Evolutionary conservation across 2,329 filamentous ascomycete genomes (phyloP).

Genomic region (Fusarium nelsonii): DNA sequence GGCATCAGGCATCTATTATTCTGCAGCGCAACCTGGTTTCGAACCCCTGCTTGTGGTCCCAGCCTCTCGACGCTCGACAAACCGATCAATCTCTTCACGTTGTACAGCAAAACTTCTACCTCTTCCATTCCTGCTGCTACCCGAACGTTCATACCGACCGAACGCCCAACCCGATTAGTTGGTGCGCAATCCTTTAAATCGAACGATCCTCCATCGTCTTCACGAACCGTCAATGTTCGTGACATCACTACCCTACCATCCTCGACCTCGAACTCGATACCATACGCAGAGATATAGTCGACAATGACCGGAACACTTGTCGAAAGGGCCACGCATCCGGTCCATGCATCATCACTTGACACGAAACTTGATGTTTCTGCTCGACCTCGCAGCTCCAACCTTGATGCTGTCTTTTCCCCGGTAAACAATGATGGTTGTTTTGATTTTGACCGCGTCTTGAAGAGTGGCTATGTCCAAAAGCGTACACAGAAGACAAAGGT

Average conservation of each 20-base stretch:
- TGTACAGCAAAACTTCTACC: slow-evolving; percentile 24
- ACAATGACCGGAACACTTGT: slow-evolving; percentile 46
- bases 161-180: neutral
- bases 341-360: slow-evolving; percentile 25
- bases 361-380: slow-evolving; percentile 35
- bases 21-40: slow-evolving; percentile 28
- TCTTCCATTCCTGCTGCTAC: neutral
- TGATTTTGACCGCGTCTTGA: slow-evolving; percentile 93
- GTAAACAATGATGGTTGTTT: slow-evolving; percentile 97
- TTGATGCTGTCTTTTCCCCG: slow-evolving; percentile 80
- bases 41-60: slow-evolving; percentile 43
- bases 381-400: slow-evolving; percentile 48
- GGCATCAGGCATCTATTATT: slow-evolving; percentile 22
- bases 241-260: slow-evolving; percentile 20
- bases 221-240: slow-evolving; percentile 38
- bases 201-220: slow-evolving; percentile 5
- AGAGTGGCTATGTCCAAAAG: slow-evolving; percentile 87
- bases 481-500: slow-evolving; percentile 95
- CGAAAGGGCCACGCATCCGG: slow-evolving; percentile 32
- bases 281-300: slow-evolving; percentile 24
- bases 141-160: slow-evolving; percentile 2
- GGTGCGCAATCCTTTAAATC: slow-evolving; percentile 5
- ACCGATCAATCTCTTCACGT: slow-evolving; percentile 29
- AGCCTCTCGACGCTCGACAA: slow-evolving; percentile 34
- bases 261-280: slow-evolving; percentile 8